A percentile compares a stretch with the other conserved stretches of the same genome.
phyloP scores from a whole-genome alignment of 2,329 filamentous ascomycete species.

The Alternaria triticina region DNA sequence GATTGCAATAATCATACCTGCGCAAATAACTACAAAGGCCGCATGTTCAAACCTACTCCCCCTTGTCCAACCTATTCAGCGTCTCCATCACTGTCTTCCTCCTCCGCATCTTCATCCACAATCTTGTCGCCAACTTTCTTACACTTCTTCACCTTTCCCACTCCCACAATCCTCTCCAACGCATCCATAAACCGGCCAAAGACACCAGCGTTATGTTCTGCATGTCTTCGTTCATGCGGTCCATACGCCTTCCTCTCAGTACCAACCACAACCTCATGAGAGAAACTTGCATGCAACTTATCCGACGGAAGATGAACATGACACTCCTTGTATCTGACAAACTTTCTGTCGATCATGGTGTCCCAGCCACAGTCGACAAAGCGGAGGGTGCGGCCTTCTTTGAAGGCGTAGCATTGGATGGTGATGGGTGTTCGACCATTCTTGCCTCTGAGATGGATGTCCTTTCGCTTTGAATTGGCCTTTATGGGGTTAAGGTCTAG shows the following conservation, averaged over 20 bases:
- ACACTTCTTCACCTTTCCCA: rapidly evolving
- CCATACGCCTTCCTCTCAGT: background rate
- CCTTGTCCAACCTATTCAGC: background rate
- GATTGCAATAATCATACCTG: background rate
- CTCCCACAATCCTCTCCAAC: background rate
- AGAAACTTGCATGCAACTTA: background rate
- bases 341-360: too few relatives aligned
- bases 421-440: background rate
- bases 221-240: background rate
- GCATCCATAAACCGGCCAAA: background rate
- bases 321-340: background rate
- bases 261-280: rapidly evolving
- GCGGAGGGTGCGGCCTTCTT: background rate
- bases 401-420: background rate
- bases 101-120: background rate
- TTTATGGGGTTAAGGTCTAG: background rate
- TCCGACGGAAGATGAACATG: background rate
- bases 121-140: background rate
- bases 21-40: background rate
- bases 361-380: background rate
- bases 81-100: background rate
- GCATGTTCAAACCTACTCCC: background rate
- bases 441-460: background rate
- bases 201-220: background rate
- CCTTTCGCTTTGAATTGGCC: rapidly evolving